Conservation (phyloP, 805 yeast species). For the Lipomyces orientalis region DNA sequence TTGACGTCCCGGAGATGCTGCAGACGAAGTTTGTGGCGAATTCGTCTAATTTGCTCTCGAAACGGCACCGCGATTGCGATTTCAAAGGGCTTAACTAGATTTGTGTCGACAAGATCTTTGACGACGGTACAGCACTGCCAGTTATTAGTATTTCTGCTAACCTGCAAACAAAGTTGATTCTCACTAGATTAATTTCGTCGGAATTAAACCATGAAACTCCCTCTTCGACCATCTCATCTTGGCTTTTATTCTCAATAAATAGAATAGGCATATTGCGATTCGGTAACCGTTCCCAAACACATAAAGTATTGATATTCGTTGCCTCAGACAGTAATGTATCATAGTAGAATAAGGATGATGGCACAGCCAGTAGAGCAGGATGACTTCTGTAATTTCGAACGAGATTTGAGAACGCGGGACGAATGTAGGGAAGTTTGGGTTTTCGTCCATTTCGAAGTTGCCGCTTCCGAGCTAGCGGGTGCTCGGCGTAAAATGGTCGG, state of each 20-base stretch:
- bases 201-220: constrained; percentile 35
- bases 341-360: constrained; percentile 33
- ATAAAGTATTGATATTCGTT: constrained; percentile 18
- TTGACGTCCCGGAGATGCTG: constrained; percentile 31
- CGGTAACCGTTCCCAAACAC: constrained; percentile 29
- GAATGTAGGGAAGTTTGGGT: constrained; percentile 13
- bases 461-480: constrained; percentile 31
- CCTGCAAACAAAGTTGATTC: background rate
- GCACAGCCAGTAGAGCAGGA: constrained; percentile 32
- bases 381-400: constrained; percentile 36
- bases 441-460: background rate
- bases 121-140: constrained; percentile 16
- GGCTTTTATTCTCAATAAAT: constrained; percentile 25
- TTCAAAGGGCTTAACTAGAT: constrained; percentile 20
- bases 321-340: constrained; percentile 34
- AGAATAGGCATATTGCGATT: constrained; percentile 28
- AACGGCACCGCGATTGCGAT: constrained; percentile 36
- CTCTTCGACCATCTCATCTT: constrained; percentile 36
- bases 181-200: constrained; percentile 22
- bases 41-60: constrained; percentile 29
- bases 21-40: constrained; percentile 21
- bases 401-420: constrained; percentile 33
- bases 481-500: constrained; percentile 24
- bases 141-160: background rate
- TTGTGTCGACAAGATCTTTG: constrained; percentile 13